These are phyloP conservation scores for Pochonia chlamydosporia DNA, from an alignment of 2,329 filamentous ascomycete genomes.

Conservation along the genomic window DNA sequence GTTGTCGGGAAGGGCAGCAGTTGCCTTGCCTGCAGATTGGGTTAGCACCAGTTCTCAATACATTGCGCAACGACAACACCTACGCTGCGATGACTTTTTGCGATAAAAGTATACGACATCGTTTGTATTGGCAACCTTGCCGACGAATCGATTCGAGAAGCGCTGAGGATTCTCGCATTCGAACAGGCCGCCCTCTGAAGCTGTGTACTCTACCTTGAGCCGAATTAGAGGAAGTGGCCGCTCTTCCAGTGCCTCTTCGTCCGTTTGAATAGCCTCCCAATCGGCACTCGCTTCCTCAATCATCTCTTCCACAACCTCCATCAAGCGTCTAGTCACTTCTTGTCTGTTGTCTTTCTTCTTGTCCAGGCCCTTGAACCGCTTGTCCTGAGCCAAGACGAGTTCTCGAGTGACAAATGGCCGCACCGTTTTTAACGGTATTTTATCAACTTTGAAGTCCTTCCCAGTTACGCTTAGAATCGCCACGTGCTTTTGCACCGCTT, in stretches of 20 bases:
- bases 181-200: slow-evolving; percentile 77
- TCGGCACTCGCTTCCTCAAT: slow-evolving; percentile 78
- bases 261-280: slow-evolving; percentile 74
- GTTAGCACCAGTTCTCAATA: slow-evolving; percentile 7
- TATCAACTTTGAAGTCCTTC: slow-evolving; percentile 72
- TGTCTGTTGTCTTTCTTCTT: slow-evolving; percentile 78
- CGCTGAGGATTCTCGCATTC: slow-evolving; percentile 93
- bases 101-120: slow-evolving; percentile 92
- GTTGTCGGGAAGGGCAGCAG: slow-evolving; percentile 53
- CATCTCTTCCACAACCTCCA: slow-evolving; percentile 74
- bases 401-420: slow-evolving; percentile 87
- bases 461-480: slow-evolving; percentile 80
- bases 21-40: slow-evolving; percentile 21
- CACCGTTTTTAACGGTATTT: slow-evolving; percentile 79
- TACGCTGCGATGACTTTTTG: slow-evolving; percentile 63
- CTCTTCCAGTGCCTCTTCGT: slow-evolving; percentile 51
- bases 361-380: slow-evolving; percentile 69
- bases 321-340: slow-evolving; percentile 72
- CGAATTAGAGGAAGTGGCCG: slow-evolving; percentile 78
- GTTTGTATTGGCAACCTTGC: slow-evolving; percentile 87
- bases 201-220: slow-evolving; percentile 84
- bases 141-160: slow-evolving; percentile 87
- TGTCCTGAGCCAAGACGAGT: slow-evolving; percentile 69
- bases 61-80: not conserved
- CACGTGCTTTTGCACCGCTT: slow-evolving; percentile 87